phyloP scores from a whole-genome alignment of 805 yeast genomes.

The Blastobotrys chiropterorum region DNA sequence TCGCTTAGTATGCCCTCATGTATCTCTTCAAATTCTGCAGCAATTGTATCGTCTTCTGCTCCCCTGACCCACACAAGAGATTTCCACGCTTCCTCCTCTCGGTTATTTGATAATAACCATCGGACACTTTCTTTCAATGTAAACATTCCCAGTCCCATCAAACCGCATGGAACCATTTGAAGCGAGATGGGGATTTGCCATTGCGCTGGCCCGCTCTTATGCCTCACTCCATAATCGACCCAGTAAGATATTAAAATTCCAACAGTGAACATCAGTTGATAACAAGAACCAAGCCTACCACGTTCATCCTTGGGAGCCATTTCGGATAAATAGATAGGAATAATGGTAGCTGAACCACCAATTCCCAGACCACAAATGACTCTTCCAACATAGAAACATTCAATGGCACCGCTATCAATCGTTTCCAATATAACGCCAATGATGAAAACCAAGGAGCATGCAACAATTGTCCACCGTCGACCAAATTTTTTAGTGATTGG shows the following conservation, averaged over 20 bases:
- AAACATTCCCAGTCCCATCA: slow-evolving; percentile 59
- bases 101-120: slow-evolving; percentile 34
- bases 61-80: neutral
- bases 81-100: neutral
- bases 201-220: slow-evolving; percentile 10
- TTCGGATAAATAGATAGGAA: slow-evolving; percentile 49
- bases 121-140: slow-evolving; percentile 78
- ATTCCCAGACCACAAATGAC: slow-evolving; percentile 47
- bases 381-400: slow-evolving; percentile 47
- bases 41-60: neutral
- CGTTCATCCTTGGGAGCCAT: slow-evolving; percentile 31
- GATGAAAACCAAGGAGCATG: slow-evolving; percentile 45
- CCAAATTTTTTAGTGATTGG: slow-evolving; percentile 65
- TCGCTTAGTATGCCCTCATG: neutral
- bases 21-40: neutral
- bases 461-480: slow-evolving; percentile 57
- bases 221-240: slow-evolving; percentile 19
- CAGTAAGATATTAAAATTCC: slow-evolving; percentile 62
- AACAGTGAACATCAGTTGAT: slow-evolving; percentile 41
- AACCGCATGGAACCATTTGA: slow-evolving; percentile 78
- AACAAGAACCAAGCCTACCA: slow-evolving; percentile 40
- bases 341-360: slow-evolving; percentile 45
- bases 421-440: slow-evolving; percentile 30
- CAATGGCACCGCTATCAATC: slow-evolving; percentile 35
- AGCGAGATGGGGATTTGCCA: slow-evolving; percentile 67